A percentile compares a stretch with the other conserved stretches of the same genome.
Evolutionary conservation across 2,329 filamentous ascomycete genomes (phyloP).

Genomic region (Zymoseptoria ardabiliae): DNA sequence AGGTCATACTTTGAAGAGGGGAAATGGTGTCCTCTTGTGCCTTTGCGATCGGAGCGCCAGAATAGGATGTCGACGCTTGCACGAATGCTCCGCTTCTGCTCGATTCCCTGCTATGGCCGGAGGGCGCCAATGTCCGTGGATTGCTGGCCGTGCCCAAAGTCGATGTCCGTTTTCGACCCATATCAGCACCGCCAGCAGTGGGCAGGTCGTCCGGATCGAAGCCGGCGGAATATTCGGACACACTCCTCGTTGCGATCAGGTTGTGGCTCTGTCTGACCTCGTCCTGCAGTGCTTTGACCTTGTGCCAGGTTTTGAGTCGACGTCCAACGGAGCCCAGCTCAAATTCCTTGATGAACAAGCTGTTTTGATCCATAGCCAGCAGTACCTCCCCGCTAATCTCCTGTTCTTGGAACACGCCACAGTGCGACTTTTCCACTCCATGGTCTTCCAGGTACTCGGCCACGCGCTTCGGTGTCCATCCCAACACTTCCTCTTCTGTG

Average conservation of each 20-base stretch:
- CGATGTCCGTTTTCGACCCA: constrained; percentile 39
- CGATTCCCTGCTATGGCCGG: background rate
- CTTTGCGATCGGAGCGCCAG: constrained; percentile 30
- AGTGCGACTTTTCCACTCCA: constrained; percentile 82
- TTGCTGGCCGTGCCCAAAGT: constrained; percentile 29
- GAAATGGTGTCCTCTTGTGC: constrained; percentile 24
- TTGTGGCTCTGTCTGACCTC: constrained; percentile 62
- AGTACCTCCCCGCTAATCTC: constrained; percentile 93
- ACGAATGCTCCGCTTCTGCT: constrained; percentile 11
- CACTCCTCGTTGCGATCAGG: constrained; percentile 25
- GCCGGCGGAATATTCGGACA: constrained; percentile 37
- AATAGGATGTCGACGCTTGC: constrained; percentile 5
- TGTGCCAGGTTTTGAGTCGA: constrained; percentile 90
- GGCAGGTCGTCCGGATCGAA: constrained; percentile 31
- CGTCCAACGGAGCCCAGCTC: constrained; percentile 86
- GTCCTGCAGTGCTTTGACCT: constrained; percentile 84
- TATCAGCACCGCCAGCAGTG: constrained; percentile 30
- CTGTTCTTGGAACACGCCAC: constrained; percentile 89
- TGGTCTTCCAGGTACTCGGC: constrained; percentile 80
- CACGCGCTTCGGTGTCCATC: constrained; percentile 74
- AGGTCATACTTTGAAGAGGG: constrained; percentile 26
- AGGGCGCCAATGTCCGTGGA: constrained; percentile 10
- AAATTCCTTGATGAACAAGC: constrained; percentile 91
- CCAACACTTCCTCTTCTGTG: constrained; percentile 64
- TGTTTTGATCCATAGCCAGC: constrained; percentile 89